Evolutionary conservation across 2,329 filamentous ascomycete genomes (phyloP).

Genomic region (Epichloe aotearoae): DNA sequence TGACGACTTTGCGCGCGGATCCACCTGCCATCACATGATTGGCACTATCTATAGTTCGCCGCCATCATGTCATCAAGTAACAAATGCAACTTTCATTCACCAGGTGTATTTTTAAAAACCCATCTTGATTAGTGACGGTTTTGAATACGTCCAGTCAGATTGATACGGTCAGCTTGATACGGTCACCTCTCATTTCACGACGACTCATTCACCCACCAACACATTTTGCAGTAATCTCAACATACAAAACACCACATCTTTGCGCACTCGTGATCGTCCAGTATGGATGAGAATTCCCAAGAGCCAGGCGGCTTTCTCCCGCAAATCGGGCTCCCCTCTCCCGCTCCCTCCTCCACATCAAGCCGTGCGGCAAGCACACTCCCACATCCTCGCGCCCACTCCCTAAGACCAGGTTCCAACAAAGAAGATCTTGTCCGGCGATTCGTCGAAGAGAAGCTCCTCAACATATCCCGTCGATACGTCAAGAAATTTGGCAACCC

Average conservation of each 20-base stretch:
- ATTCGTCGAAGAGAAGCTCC: constrained; percentile 40
- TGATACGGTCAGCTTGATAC: background rate
- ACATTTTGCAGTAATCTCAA: background rate
- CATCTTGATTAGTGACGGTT: no score
- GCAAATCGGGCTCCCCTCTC: constrained; percentile 36
- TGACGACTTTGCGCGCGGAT: background rate
- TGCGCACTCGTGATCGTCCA: background rate
- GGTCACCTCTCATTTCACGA: background rate
- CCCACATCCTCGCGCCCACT: constrained; percentile 40
- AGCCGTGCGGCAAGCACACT: constrained; percentile 26
- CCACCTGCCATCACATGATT: constrained; percentile 6
- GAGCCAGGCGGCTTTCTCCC: constrained; percentile 40
- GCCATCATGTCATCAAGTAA: no score
- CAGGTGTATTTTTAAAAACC: no score
- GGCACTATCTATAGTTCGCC: background rate
- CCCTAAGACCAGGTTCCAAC: constrained; percentile 40
- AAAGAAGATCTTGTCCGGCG: constrained; percentile 47
- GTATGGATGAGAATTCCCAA: background rate
- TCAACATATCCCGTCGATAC: constrained; percentile 43
- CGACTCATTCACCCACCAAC: background rate
- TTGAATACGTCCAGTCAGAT: no score
- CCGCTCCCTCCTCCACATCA: constrained; percentile 38
- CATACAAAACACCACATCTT: no score
- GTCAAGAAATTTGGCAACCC: constrained; percentile 42
- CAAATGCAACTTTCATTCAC: no score